These are phyloP conservation scores for Plasmodium adleri DNA, from an alignment of 169 alveolate species.

Conservation along the genomic window DNA sequence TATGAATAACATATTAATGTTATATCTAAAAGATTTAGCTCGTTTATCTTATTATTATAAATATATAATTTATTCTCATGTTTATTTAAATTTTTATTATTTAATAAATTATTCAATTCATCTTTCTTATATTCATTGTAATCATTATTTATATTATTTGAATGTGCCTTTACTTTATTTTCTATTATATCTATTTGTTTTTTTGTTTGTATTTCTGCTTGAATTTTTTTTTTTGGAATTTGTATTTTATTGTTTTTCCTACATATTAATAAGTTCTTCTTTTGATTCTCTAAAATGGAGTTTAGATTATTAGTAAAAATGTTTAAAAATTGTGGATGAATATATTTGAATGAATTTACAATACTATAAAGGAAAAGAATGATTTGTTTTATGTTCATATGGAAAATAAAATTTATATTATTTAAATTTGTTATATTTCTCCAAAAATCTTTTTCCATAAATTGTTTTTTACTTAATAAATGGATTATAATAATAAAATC, in stretches of 20 bases:
- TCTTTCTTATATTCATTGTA: background rate
- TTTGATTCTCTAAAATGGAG: conserved; percentile 36
- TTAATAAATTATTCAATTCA: background rate
- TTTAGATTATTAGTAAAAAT: conserved; percentile 36
- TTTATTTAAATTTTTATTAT: background rate
- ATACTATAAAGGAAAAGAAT: conserved; percentile 47
- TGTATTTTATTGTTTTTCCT: conserved; percentile 3
- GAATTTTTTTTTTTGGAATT: background rate
- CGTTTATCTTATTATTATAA: conserved; percentile 14
- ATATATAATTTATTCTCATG: background rate
- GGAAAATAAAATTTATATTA: conserved; percentile 40
- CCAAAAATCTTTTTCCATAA: conserved; percentile 48
- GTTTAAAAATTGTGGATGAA: conserved; percentile 29
- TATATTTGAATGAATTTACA: conserved; percentile 29
- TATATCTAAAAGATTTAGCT: conserved; percentile 39
- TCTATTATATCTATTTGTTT: too few species aligned
- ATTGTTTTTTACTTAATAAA: conserved; percentile 49
- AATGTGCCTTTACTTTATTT: too few species aligned
- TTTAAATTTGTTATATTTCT: conserved; percentile 43
- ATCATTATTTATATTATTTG: conserved; percentile 6
- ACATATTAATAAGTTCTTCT: background rate
- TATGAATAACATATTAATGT: conserved; percentile 66
- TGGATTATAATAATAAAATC: conserved; percentile 68
- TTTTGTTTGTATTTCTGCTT: background rate
- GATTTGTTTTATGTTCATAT: conserved; percentile 60